Conservation (phyloP, 2,329 filamentous ascomycete species). For the Fusarium poae region DNA sequence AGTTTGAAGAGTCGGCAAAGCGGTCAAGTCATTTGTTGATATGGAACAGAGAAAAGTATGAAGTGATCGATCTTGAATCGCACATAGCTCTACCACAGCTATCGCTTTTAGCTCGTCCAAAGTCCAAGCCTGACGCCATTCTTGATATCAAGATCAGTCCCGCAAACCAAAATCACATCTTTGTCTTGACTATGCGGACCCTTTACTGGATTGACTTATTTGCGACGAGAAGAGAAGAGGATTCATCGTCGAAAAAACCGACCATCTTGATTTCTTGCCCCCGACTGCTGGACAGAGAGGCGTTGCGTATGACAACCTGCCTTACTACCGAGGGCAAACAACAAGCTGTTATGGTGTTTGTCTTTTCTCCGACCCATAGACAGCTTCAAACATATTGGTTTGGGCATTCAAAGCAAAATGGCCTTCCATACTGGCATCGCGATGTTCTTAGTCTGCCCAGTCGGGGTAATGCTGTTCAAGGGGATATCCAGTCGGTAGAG, state of each 20-base stretch:
- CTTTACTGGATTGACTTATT: conserved; percentile 64
- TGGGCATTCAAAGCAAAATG: conserved; percentile 34
- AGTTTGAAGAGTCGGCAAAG: conserved; percentile 11
- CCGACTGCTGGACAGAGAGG: conserved; percentile 48
- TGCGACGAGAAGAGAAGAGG: conserved; percentile 23
- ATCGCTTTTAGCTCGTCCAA: conserved; percentile 46
- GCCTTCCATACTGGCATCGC: conserved; percentile 56
- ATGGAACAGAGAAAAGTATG: conserved; percentile 55
- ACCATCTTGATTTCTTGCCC: conserved; percentile 49
- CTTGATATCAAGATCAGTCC: conserved; percentile 68
- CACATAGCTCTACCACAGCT: conserved; percentile 48
- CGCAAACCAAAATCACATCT: conserved; percentile 61
- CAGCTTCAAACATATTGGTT: conserved; percentile 57
- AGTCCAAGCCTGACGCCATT: conserved; percentile 57
- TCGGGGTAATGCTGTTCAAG: conserved; percentile 6
- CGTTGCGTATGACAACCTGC: conserved; percentile 51
- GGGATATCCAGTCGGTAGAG: conserved; percentile 46
- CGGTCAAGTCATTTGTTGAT: conserved; percentile 51
- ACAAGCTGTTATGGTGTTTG: conserved; percentile 50
- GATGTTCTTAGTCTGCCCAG: conserved; percentile 51
- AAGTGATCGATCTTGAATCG: conserved; percentile 55
- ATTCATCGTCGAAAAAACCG: conserved; percentile 29
- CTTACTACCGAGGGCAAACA: conserved; percentile 40
- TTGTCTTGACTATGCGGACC: conserved; percentile 68
- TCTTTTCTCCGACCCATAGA: conserved; percentile 51